Conservation (phyloP, 2,329 filamentous ascomycete genomes). For the Aspergillus sp. region DNA sequence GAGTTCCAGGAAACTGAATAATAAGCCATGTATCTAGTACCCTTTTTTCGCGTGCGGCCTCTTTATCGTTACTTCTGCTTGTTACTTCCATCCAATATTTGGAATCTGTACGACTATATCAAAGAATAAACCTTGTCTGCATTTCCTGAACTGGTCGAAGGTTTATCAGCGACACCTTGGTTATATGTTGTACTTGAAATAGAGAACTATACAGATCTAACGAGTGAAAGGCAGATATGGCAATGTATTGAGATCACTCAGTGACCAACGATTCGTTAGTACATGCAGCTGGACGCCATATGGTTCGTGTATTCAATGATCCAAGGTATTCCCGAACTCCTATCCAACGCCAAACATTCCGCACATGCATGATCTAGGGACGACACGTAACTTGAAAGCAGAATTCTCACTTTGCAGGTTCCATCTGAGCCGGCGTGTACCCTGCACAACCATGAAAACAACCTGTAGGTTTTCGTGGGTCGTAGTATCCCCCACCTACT, state of each 20-base stretch:
- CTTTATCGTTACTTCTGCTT: slow-evolving; percentile 6
- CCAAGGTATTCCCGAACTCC: too few relatives aligned
- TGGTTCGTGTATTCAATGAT: too few relatives aligned
- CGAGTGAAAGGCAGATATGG: too few relatives aligned
- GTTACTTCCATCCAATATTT: slow-evolving; percentile 17
- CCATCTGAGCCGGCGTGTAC: slow-evolving; percentile 11
- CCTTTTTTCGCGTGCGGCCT: slow-evolving; percentile 21
- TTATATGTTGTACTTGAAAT: background rate
- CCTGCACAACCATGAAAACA: slow-evolving; percentile 44
- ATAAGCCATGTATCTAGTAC: slow-evolving; percentile 36
- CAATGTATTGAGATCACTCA: too few relatives aligned
- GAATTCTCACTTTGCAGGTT: slow-evolving; percentile 1
- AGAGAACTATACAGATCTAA: too few relatives aligned
- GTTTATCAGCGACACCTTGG: background rate
- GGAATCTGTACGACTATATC: slow-evolving; percentile 25
- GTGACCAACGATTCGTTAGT: too few relatives aligned
- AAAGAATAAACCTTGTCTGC: slow-evolving; percentile 17
- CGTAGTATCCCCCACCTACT: slow-evolving; percentile 48
- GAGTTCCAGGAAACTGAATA: slow-evolving; percentile 19
- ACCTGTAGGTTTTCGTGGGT: slow-evolving; percentile 52
- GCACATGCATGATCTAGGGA: background rate
- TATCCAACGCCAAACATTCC: too few relatives aligned
- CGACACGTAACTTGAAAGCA: background rate
- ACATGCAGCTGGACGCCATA: too few relatives aligned
- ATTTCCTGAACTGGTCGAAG: slow-evolving; percentile 11